These are phyloP conservation scores for Carallia pectinifolia DNA, from an alignment of 345 rosid species.

Conservation along the genomic window DNA sequence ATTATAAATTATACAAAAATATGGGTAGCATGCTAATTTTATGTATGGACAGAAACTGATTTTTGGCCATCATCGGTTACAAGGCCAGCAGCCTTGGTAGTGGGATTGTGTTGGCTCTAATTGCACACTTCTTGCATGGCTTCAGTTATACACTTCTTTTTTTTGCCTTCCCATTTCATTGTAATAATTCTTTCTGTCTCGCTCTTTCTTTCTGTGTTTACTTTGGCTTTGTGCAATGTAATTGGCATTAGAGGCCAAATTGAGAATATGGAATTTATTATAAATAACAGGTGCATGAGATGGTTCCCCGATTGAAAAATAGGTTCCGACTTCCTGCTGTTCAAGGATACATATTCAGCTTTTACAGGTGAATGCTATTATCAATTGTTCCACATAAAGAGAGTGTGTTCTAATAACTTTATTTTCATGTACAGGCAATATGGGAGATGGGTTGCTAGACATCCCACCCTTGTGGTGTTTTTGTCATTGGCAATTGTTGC, in stretches of 20 bases:
- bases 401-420: constrained; percentile 22
- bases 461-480: constrained; percentile 21
- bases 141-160: neutral
- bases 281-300: constrained; percentile 26
- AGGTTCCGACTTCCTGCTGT: constrained; percentile 17
- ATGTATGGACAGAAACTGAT: too few relatives aligned
- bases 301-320: constrained; percentile 23
- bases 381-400: neutral
- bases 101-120: too few relatives aligned
- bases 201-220: neutral
- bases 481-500: constrained; percentile 22
- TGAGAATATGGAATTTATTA: constrained; percentile 8
- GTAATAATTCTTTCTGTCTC: neutral
- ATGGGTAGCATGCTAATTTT: too few relatives aligned
- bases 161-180: neutral
- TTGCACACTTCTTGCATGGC: too few relatives aligned
- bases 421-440: constrained; percentile 21
- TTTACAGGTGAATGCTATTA: constrained; percentile 22
- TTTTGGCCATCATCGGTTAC: too few relatives aligned
- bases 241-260: neutral
- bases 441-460: constrained; percentile 31
- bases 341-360: constrained; percentile 18
- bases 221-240: neutral
- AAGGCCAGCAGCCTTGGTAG: too few relatives aligned
- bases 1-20: too few relatives aligned